Evolutionary conservation across 345 rosid genomes (phyloP).

Genomic region (Heritiera fomes): DNA sequence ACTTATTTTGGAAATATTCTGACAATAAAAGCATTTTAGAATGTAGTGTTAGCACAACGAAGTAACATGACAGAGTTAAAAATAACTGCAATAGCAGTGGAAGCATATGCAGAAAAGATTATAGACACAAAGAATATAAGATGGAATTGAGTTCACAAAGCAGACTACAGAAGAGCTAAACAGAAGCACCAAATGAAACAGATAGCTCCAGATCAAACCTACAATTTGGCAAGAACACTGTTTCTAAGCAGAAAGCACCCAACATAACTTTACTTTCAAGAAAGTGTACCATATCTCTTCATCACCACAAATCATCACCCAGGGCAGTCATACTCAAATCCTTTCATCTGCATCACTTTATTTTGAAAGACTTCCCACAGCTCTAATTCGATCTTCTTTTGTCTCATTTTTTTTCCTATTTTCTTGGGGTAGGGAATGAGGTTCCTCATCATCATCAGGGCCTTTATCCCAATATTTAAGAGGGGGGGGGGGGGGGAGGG

Average conservation of each 20-base stretch:
- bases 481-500: too few species aligned
- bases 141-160: neutral
- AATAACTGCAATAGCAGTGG: neutral
- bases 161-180: neutral
- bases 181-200: neutral
- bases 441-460: neutral
- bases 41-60: constrained; percentile 2
- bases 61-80: neutral
- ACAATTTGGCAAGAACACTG: neutral
- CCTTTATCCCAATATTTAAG: too few species aligned
- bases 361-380: neutral
- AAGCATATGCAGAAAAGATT: neutral
- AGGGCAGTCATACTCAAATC: neutral
- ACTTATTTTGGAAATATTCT: constrained; percentile 98
- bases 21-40: constrained; percentile 36
- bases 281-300: constrained; percentile 1
- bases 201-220: neutral
- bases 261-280: neutral
- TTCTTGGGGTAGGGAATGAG: neutral
- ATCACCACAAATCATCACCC: neutral
- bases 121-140: neutral
- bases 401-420: neutral
- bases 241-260: neutral
- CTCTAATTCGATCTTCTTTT: neutral
- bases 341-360: neutral